phyloP scores from a whole-genome alignment of 768 basidiomycete genomes.

The Suillus variegatus region DNA sequence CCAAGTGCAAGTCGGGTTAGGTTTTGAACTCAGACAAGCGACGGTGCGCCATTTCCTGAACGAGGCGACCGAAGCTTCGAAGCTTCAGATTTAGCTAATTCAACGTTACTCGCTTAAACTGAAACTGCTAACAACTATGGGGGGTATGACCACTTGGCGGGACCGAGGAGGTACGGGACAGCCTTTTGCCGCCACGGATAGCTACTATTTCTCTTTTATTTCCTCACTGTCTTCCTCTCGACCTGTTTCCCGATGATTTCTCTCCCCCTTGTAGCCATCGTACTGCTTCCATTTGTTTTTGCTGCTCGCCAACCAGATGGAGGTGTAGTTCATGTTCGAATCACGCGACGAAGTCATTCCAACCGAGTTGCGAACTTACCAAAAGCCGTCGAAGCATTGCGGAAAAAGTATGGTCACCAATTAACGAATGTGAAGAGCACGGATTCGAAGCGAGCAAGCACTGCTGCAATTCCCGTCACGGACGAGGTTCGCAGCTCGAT shows the following conservation, averaged over 20 bases:
- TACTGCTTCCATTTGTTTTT: conserved; percentile 32
- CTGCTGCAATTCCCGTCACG: conserved; percentile 39
- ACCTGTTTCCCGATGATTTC: conserved; percentile 14
- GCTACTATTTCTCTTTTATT: not conserved
- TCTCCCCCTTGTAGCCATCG: conserved; percentile 29
- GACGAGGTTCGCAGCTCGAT: conserved; percentile 47
- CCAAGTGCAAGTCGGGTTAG: not conserved
- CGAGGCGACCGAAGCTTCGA: not conserved
- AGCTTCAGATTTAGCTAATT: not conserved
- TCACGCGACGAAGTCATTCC: conserved; percentile 38
- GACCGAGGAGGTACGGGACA: not conserved
- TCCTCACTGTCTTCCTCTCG: not conserved
- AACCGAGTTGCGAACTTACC: conserved; percentile 37
- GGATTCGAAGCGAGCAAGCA: conserved; percentile 31
- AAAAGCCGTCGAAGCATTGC: conserved; percentile 42
- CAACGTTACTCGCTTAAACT: not conserved
- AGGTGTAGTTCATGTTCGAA: conserved; percentile 42
- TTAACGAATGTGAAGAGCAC: conserved; percentile 8
- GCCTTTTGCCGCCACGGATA: not conserved
- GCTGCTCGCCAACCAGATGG: conserved; percentile 21
- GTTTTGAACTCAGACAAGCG: not conserved
- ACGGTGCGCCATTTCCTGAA: not conserved
- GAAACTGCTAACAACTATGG: not conserved
- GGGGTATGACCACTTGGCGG: not conserved
- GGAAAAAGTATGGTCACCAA: conserved; percentile 47